These are phyloP conservation scores for Cyanidiococcus yangmingshanensis DNA, from an alignment of 23 red algal species.

Conservation along the genomic window DNA sequence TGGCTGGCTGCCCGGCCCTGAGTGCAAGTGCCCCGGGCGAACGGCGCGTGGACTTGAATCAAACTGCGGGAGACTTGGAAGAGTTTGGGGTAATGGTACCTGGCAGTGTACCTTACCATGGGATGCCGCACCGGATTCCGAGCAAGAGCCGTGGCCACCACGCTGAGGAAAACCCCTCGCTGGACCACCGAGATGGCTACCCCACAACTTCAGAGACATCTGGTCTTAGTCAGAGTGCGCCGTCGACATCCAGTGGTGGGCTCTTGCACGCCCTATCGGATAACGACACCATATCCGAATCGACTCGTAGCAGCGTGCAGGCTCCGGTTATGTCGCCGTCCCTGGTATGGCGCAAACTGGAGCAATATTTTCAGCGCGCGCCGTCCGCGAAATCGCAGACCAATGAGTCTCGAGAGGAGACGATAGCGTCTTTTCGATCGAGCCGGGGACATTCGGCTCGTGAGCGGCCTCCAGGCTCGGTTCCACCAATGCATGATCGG, in stretches of 20 bases:
- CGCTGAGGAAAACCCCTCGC: neutral
- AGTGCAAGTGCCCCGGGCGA: too few species aligned
- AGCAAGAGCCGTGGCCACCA: neutral
- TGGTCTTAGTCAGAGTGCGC: neutral
- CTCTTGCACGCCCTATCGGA: neutral
- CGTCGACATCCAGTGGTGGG: neutral
- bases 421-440: neutral
- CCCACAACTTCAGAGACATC: too few species aligned
- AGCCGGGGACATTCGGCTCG: neutral
- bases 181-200: neutral
- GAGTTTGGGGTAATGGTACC: neutral
- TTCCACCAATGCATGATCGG: neutral
- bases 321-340: neutral
- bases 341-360: conserved; percentile 2
- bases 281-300: neutral
- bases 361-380: neutral
- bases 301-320: neutral
- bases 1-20: too few species aligned
- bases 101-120: neutral
- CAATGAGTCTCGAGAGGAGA: neutral
- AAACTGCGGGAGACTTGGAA: neutral
- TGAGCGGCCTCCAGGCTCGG: neutral
- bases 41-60: neutral
- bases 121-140: neutral
- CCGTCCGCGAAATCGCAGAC: neutral